These are phyloP conservation scores for Avena sativa DNA, from an alignment of 176 grass and related monocot genomes.

Conservation along the genomic window DNA sequence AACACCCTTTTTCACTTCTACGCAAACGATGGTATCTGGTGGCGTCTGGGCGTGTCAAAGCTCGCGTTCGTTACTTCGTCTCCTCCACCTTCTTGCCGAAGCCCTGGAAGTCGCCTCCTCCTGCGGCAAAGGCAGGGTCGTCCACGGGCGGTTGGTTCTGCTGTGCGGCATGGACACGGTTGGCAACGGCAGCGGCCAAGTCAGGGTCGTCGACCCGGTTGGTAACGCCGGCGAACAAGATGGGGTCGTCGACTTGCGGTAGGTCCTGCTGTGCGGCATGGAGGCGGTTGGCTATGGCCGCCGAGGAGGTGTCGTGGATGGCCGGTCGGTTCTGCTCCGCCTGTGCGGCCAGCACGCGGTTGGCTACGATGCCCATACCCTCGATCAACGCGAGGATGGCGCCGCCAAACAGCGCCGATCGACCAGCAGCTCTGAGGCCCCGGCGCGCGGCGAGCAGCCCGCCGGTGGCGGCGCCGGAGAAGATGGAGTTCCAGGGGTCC, in stretches of 20 bases:
- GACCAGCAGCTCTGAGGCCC: constrained; percentile 51
- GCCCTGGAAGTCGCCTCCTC: not conserved
- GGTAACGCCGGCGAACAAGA: not conserved
- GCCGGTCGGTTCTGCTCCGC: not conserved
- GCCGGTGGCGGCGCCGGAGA: constrained; percentile 79
- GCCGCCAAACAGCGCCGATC: constrained; percentile 57
- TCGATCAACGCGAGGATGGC: constrained; percentile 76
- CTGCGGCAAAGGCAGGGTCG: not conserved
- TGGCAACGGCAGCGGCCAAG: not conserved
- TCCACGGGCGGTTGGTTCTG: constrained; percentile 47
- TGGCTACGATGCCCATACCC: constrained; percentile 69
- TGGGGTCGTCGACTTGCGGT: constrained; percentile 52
- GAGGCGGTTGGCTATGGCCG: constrained; percentile 43
- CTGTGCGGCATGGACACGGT: constrained; percentile 56
- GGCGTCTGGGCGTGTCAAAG: constrained; percentile 57
- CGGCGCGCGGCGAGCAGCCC: constrained; percentile 80
- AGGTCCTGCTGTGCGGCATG: constrained; percentile 57
- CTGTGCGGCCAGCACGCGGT: not conserved
- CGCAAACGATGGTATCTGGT: constrained; percentile 70
- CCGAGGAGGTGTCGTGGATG: not conserved
- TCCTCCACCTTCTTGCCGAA: constrained; percentile 60
- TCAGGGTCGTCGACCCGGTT: constrained; percentile 62
- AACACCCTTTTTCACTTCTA: constrained; percentile 56
- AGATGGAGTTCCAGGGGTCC: constrained; percentile 95
- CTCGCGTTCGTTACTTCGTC: constrained; percentile 55